These are phyloP conservation scores for Dalechampia spathulata DNA, from an alignment of 441 rosid genomes.

Conservation along the genomic window DNA sequence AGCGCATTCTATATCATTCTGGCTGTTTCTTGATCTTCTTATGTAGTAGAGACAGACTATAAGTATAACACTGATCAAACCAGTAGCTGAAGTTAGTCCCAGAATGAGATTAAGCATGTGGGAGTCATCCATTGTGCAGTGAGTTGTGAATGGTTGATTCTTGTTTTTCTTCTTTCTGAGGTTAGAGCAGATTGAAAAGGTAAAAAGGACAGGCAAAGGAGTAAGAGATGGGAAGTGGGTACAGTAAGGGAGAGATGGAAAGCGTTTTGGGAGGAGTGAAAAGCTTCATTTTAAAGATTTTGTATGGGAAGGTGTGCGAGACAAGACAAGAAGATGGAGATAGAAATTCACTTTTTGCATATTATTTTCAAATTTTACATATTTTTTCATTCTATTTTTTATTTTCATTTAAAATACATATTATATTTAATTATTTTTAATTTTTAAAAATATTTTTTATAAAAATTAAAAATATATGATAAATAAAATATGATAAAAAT, in stretches of 20 bases:
- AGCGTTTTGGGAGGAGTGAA: background rate
- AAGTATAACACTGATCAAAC: conserved; percentile 30
- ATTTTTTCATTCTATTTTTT: too few relatives aligned
- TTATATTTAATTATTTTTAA: too few relatives aligned
- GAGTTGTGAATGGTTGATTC: too few relatives aligned
- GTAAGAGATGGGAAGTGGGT: conserved; percentile 22
- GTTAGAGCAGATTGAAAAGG: background rate
- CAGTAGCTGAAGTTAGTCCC: conserved; percentile 28
- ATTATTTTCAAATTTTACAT: too few relatives aligned
- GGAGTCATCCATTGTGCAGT: too few relatives aligned
- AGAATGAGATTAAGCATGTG: too few relatives aligned
- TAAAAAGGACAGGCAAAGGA: background rate
- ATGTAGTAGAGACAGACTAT: conserved; percentile 28
- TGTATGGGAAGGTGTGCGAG: conserved; percentile 9
- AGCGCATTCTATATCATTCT: conserved; percentile 31
- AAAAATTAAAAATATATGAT: too few relatives aligned
- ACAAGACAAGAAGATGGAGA: conserved; percentile 24
- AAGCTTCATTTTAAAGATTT: background rate
- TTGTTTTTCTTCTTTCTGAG: too few relatives aligned
- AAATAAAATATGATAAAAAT: too few relatives aligned
- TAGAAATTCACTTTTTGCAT: conserved; percentile 7
- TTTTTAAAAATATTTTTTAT: too few relatives aligned
- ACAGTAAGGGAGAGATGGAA: conserved; percentile 4
- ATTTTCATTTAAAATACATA: too few relatives aligned
- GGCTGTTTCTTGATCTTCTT: conserved; percentile 7